Conservation (phyloP, 495 filamentous ascomycete genomes). For the Stereocaulon alpinum region DNA sequence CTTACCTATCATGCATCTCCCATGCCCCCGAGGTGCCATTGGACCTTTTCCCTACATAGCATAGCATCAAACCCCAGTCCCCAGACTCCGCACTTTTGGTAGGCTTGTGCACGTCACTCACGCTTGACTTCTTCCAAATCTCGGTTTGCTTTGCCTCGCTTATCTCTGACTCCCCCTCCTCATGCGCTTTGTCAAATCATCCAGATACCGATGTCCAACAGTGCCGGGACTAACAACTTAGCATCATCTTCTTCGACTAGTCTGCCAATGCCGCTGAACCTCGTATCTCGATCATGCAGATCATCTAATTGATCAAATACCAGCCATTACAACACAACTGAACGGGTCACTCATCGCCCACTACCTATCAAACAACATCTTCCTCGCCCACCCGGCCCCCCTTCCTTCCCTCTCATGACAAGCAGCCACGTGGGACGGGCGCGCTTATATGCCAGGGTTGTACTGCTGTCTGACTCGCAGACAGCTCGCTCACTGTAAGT, state of each 20-base stretch:
- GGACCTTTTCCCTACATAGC: too few relatives aligned
- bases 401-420: not conserved
- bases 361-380: not conserved
- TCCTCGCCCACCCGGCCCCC: not conserved
- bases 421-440: not conserved
- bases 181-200: not conserved
- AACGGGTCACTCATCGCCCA: not conserved
- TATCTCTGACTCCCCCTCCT: not conserved
- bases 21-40: too few relatives aligned
- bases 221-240: not conserved
- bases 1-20: too few relatives aligned
- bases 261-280: not conserved
- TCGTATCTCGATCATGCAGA: not conserved
- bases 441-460: not conserved
- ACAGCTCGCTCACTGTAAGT: not conserved
- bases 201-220: not conserved
- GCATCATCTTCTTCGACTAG: not conserved
- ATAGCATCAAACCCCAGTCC: too few relatives aligned
- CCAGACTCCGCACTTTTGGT: not conserved
- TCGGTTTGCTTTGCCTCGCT: constrained; percentile 1
- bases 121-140: constrained; percentile 1
- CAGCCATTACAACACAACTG: not conserved
- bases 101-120: not conserved
- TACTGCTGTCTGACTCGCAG: not conserved
- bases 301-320: not conserved